phyloP scores from a whole-genome alignment of 2,329 filamentous ascomycete genomes.

The Phialophora tarda region DNA sequence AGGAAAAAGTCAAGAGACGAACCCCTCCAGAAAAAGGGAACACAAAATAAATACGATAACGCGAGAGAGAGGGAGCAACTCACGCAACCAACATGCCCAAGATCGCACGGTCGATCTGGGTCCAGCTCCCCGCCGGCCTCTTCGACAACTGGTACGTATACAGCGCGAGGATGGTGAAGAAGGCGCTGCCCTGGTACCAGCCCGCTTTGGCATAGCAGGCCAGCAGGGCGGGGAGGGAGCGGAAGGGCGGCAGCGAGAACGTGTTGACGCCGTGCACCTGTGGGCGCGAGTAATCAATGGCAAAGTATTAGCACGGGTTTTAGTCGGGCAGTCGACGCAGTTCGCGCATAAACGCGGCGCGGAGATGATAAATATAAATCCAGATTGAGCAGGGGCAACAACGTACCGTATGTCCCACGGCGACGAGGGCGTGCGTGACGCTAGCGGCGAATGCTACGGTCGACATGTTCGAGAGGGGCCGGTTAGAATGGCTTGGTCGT shows the following conservation, averaged over 20 bases:
- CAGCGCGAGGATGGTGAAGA: slow-evolving; percentile 30
- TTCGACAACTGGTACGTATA: slow-evolving; percentile 30
- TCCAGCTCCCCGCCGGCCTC: slow-evolving; percentile 24
- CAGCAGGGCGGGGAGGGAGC: slow-evolving; percentile 24
- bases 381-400: neutral
- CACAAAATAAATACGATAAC: neutral
- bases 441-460: slow-evolving; percentile 20
- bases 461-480: neutral
- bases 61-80: neutral
- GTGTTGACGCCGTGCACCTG: slow-evolving; percentile 26
- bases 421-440: slow-evolving; percentile 23
- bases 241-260: slow-evolving; percentile 25
- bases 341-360: too few species aligned
- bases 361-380: too few species aligned
- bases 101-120: slow-evolving; percentile 35
- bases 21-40: neutral
- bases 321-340: too few species aligned
- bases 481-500: neutral
- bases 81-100: slow-evolving; percentile 32
- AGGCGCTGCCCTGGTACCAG: slow-evolving; percentile 30
- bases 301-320: too few species aligned
- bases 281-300: neutral
- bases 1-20: neutral
- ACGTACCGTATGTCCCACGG: slow-evolving; percentile 26
- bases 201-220: slow-evolving; percentile 27